phyloP scores from a whole-genome alignment of 495 filamentous ascomycete species.

The Antarctomyces pellizariae region DNA sequence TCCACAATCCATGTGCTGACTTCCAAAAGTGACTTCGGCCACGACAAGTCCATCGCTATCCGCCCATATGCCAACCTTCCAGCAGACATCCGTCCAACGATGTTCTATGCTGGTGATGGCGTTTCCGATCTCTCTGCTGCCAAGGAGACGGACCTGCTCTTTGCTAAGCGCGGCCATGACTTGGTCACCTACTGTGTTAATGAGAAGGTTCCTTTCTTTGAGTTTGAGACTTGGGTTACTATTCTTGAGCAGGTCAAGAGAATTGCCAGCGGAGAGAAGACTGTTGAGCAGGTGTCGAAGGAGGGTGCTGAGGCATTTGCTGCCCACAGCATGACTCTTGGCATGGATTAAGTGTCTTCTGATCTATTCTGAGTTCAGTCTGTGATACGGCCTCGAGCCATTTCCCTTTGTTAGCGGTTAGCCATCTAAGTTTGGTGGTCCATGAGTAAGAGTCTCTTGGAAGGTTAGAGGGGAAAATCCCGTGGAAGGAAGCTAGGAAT shows the following conservation, averaged over 20 bases:
- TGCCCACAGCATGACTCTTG: no score
- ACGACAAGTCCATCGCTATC: conserved; percentile 82
- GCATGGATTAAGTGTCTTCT: no score
- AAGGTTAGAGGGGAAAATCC: no score
- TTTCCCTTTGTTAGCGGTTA: background rate
- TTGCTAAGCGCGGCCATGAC: conserved; percentile 77
- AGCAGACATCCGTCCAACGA: conserved; percentile 36
- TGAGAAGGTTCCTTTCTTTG: conserved; percentile 55
- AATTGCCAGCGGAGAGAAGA: conserved; percentile 35
- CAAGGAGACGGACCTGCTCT: conserved; percentile 67
- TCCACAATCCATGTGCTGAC: conserved; percentile 7
- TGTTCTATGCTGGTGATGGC: conserved; percentile 82
- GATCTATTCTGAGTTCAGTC: no score
- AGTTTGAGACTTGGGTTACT: conserved; percentile 53
- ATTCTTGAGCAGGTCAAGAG: conserved; percentile 54
- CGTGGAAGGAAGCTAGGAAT: no score
- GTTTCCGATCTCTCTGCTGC: conserved; percentile 78
- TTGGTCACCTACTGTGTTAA: conserved; percentile 61
- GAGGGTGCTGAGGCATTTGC: conserved; percentile 5
- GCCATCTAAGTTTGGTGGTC: background rate
- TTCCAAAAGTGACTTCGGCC: conserved; percentile 46
- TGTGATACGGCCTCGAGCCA: background rate
- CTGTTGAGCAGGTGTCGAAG: conserved; percentile 9
- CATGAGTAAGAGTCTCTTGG: conserved; percentile 1
- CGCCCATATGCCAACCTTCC: conserved; percentile 59